Evolutionary conservation across 257 asterid species (phyloP).

Genomic region (Ballota nigra): DNA sequence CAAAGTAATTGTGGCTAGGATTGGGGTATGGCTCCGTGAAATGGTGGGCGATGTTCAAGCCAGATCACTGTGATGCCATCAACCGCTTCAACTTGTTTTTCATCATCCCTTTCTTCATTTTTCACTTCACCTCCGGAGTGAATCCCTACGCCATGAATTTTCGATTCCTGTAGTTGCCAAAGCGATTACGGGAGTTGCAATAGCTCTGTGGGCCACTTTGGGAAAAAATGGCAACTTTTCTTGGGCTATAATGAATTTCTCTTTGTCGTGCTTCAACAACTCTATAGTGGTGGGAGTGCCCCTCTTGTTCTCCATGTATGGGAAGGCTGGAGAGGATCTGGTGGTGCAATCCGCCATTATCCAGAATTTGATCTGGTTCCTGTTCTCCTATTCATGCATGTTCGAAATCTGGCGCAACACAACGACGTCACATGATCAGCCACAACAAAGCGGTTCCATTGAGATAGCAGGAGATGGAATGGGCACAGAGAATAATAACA

Average conservation of each 20-base stretch:
- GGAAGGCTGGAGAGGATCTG: too few species aligned
- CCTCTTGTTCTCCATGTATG: too few species aligned
- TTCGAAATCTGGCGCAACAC: constrained; percentile 47
- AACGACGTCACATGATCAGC: constrained; percentile 33
- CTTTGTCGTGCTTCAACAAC: too few species aligned
- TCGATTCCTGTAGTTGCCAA: constrained; percentile 62
- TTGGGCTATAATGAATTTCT: constrained; percentile 19
- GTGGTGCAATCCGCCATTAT: too few species aligned
- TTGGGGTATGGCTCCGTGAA: constrained; percentile 65
- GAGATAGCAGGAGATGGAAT: neutral
- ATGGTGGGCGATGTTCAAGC: constrained; percentile 68
- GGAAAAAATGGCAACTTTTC: constrained; percentile 32
- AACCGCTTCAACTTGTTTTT: constrained; percentile 67
- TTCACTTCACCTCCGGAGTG: constrained; percentile 52
- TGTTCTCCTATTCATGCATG: neutral
- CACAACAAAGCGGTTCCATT: neutral
- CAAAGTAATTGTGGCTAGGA: constrained; percentile 56
- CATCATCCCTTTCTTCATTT: constrained; percentile 70
- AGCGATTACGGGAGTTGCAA: constrained; percentile 18
- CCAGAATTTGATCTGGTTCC: too few species aligned
- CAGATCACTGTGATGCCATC: constrained; percentile 71
- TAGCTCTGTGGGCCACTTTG: constrained; percentile 55
- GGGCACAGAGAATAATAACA: constrained; percentile 26
- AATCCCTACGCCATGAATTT: constrained; percentile 68
- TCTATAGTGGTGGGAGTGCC: too few species aligned